Conservation (phyloP, 768 basidiomycete genomes). For the Lentinula sp. region DNA sequence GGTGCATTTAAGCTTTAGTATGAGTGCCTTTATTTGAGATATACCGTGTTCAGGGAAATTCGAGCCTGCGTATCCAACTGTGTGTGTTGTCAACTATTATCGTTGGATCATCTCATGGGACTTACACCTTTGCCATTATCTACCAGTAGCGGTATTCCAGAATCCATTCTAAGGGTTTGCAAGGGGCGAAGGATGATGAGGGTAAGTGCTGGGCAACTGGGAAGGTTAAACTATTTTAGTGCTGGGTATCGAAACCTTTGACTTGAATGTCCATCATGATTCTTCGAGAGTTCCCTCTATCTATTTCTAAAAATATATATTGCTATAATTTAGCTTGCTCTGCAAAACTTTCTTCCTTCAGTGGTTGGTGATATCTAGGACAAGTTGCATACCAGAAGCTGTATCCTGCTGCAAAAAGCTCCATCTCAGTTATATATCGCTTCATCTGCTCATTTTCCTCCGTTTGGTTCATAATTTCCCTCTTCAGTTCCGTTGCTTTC, state of each 20-base stretch:
- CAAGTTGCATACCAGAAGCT: constrained; percentile 20
- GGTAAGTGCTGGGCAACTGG: not conserved
- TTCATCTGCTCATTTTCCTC: constrained; percentile 7
- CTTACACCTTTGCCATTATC: constrained; percentile 88
- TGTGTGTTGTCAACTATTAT: not conserved
- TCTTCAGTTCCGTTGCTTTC: constrained; percentile 11
- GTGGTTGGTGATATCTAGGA: constrained; percentile 15
- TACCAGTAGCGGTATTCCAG: constrained; percentile 62
- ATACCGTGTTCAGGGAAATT: constrained; percentile 94
- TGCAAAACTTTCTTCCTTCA: not conserved
- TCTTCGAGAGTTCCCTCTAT: not conserved
- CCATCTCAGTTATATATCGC: constrained; percentile 15
- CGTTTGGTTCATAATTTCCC: constrained; percentile 6
- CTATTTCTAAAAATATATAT: not conserved
- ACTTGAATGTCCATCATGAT: not conserved
- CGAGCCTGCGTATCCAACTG: constrained; percentile 89
- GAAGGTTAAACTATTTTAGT: not conserved
- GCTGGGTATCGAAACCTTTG: not conserved
- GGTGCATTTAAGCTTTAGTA: not conserved
- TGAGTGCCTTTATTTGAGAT: not conserved
- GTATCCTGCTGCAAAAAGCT: constrained; percentile 17
- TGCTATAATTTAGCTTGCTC: not conserved
- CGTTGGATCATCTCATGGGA: not conserved
- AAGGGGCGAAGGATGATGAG: not conserved
- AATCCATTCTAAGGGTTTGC: constrained; percentile 27